phyloP scores from a whole-genome alignment of 305 asterid genomes.

The Plantago lanceolata region DNA sequence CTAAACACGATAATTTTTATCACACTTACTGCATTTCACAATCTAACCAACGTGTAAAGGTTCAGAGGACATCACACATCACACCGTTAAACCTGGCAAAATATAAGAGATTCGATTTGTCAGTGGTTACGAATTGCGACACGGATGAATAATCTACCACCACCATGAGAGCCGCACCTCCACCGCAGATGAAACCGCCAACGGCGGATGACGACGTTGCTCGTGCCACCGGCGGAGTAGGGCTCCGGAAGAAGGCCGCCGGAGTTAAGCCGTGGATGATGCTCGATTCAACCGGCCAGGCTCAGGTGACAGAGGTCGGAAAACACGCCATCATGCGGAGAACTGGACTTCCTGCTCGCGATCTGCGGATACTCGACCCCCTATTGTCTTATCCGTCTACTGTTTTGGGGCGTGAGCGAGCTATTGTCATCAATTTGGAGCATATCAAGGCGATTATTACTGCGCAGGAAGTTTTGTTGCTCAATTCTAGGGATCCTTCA shows the following conservation, averaged over 20 bases:
- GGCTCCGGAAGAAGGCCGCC: constrained; percentile 67
- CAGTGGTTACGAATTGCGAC: background rate
- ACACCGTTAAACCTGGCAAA: background rate
- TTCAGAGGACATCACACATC: no score
- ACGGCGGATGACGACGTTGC: constrained; percentile 46
- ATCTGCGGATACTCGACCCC: constrained; percentile 89
- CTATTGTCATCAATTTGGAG: constrained; percentile 92
- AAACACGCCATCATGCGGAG: constrained; percentile 93
- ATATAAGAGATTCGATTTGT: background rate
- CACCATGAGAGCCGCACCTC: background rate
- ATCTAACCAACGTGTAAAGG: no score
- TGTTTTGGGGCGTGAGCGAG: constrained; percentile 88
- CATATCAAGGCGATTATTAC: constrained; percentile 95
- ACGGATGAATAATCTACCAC: background rate
- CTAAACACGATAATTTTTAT: no score
- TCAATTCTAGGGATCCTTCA: constrained; percentile 83
- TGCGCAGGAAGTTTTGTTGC: constrained; percentile 78
- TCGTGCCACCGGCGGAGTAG: constrained; percentile 35
- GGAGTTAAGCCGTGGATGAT: constrained; percentile 84
- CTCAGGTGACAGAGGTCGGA: constrained; percentile 80
- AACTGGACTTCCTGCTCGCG: constrained; percentile 94
- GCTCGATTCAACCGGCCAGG: constrained; percentile 73
- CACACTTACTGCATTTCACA: no score
- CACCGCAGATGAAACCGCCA: constrained; percentile 7
- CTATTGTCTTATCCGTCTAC: constrained; percentile 80